Percentiles rank a stretch among this genome's conserved stretches.
Conservation (phyloP, 2,329 filamentous ascomycete genomes). For the Aspergillus sp. region DNA sequence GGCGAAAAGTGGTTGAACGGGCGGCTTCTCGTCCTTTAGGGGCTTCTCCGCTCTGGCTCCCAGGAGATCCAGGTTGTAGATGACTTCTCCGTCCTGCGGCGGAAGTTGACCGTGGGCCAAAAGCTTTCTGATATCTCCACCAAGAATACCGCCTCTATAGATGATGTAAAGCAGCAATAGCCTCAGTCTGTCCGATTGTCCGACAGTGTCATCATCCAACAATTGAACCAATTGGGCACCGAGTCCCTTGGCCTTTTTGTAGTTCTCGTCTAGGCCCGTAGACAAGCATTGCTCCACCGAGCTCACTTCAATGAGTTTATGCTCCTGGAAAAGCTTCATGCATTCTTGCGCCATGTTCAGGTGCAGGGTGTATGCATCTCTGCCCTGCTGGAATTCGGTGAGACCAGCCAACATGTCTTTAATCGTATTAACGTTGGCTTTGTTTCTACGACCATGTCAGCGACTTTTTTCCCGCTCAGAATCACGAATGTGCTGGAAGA, state of each 20-base stretch:
- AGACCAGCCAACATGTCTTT: conserved; percentile 96
- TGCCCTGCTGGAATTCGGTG: conserved; percentile 92
- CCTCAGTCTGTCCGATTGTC: conserved; percentile 72
- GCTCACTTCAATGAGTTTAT: conserved; percentile 83
- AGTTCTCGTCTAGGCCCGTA: conserved; percentile 90
- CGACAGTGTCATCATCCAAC: conserved; percentile 79
- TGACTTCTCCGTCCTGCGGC: conserved; percentile 67
- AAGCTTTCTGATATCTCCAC: conserved; percentile 79
- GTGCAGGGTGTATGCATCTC: conserved; percentile 91
- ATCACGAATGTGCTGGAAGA: background rate
- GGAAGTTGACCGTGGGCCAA: conserved; percentile 80
- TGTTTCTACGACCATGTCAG: conserved; percentile 47
- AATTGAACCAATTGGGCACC: conserved; percentile 81
- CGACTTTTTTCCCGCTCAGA: background rate
- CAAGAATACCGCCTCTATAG: conserved; percentile 80
- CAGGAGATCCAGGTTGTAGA: conserved; percentile 75
- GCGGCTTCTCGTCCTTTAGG: conserved; percentile 74
- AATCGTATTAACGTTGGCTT: conserved; percentile 81
- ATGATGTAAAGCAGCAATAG: conserved; percentile 83
- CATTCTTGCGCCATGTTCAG: conserved; percentile 96
- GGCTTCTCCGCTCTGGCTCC: conserved; percentile 71
- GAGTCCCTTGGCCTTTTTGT: conserved; percentile 84
- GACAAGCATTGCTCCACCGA: conserved; percentile 87
- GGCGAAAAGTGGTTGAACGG: conserved; percentile 68
- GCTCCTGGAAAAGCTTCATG: conserved; percentile 86